These are phyloP conservation scores for Polychaeton citri DNA, from an alignment of 2,329 filamentous ascomycete species.

Conservation along the genomic window DNA sequence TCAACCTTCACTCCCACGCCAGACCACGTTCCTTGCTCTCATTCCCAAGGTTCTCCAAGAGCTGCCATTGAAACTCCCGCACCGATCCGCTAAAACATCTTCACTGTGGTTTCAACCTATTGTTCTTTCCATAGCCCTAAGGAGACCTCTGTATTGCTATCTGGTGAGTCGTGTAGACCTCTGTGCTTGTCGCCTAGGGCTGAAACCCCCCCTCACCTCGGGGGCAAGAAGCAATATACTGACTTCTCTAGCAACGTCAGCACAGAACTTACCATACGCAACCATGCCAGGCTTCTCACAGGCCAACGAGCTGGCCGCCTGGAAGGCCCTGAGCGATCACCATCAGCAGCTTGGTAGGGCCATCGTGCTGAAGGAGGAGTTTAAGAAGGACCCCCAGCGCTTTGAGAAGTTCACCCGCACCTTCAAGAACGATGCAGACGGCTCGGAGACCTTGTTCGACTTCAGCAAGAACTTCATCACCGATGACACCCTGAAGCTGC, in stretches of 20 bases:
- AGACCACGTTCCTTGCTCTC: not conserved
- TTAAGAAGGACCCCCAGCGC: constrained; percentile 73
- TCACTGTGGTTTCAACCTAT: too few relatives aligned
- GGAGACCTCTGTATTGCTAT: too few relatives aligned
- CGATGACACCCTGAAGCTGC: constrained; percentile 75
- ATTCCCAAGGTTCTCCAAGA: not conserved
- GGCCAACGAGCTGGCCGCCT: constrained; percentile 72
- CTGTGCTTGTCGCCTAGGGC: too few relatives aligned
- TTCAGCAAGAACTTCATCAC: constrained; percentile 98
- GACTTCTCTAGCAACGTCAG: too few relatives aligned
- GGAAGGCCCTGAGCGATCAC: constrained; percentile 83
- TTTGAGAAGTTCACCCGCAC: constrained; percentile 83
- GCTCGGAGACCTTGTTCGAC: constrained; percentile 85
- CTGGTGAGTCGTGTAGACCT: too few relatives aligned
- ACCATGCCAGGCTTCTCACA: constrained; percentile 56
- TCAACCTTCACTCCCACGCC: not conserved
- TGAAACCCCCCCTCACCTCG: too few relatives aligned
- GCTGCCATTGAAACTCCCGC: not conserved
- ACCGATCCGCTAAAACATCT: not conserved
- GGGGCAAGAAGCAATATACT: too few relatives aligned
- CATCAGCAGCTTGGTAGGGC: constrained; percentile 74
- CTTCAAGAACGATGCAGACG: constrained; percentile 66
- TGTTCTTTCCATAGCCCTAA: too few relatives aligned
- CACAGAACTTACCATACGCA: too few relatives aligned
- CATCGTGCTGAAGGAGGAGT: constrained; percentile 87